phyloP scores from a whole-genome alignment of 352 stramenopile genomes.

The Pythium phragmitis region DNA sequence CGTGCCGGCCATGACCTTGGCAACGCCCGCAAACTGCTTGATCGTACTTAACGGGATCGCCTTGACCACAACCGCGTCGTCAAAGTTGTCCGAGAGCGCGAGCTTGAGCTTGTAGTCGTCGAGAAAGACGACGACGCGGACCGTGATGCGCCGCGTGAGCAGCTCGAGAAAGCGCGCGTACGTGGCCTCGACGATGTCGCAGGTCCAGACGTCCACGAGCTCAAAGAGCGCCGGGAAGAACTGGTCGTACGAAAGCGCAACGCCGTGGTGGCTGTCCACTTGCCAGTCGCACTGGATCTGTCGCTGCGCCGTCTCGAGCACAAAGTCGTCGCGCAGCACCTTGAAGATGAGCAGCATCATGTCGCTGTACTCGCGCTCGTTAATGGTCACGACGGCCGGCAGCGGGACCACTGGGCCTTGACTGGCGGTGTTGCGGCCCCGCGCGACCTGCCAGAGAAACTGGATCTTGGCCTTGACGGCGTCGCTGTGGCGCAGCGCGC shows the following conservation, averaged over 20 bases:
- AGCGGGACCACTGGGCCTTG: too few species aligned
- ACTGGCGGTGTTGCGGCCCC: constrained; percentile 34
- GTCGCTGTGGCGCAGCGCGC: constrained; percentile 50
- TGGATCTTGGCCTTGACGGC: constrained; percentile 42
- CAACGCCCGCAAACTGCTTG: constrained; percentile 57
- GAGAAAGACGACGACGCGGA: constrained; percentile 70
- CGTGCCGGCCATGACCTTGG: constrained; percentile 45
- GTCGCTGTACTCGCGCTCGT: constrained; percentile 64
- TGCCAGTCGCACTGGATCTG: constrained; percentile 82
- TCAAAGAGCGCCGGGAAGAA: constrained; percentile 76
- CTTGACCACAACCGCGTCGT: constrained; percentile 72
- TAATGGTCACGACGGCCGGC: constrained; percentile 29
- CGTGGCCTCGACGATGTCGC: constrained; percentile 64
- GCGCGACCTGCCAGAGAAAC: constrained; percentile 68
- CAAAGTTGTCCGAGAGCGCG: constrained; percentile 72
- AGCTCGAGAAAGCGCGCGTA: constrained; percentile 70
- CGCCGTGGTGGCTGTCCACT: constrained; percentile 64
- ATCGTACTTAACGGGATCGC: constrained; percentile 72
- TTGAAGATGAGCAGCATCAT: constrained; percentile 84
- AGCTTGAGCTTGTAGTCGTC: constrained; percentile 69
- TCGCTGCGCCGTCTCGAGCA: constrained; percentile 44
- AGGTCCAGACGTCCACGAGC: constrained; percentile 81
- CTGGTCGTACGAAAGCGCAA: constrained; percentile 53
- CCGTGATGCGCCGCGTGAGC: constrained; percentile 60
- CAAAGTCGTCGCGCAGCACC: constrained; percentile 69